Evolutionary conservation across 2,329 filamentous ascomycete species (phyloP).

Genomic region (Ophiostoma sp.): DNA sequence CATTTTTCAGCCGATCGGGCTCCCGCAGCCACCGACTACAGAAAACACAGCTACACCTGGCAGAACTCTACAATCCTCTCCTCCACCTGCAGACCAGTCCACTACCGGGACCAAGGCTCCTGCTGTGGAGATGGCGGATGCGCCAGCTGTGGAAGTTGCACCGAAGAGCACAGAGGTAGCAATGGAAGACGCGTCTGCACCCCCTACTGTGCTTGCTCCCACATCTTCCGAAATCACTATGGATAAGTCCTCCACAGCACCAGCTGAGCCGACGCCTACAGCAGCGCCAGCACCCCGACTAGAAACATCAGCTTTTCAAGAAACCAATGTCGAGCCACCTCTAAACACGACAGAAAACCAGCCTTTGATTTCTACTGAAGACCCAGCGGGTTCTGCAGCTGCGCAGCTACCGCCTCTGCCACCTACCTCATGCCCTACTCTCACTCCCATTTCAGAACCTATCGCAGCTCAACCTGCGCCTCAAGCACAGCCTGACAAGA

Average conservation of each 20-base stretch:
- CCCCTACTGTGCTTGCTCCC: neutral
- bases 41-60: neutral
- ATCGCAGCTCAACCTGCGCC: neutral
- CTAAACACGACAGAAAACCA: neutral
- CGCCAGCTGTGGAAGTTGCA: neutral
- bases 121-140: constrained; percentile 15
- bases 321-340: neutral
- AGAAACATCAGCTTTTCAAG: neutral
- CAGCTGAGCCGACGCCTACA: neutral
- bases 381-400: too few species aligned
- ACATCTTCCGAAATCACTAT: neutral
- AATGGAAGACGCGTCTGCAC: neutral
- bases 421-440: neutral
- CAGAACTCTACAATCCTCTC: neutral
- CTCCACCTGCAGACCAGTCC: neutral
- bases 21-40: neutral
- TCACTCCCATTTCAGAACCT: neutral
- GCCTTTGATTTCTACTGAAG: neutral
- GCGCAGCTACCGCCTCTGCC: too few species aligned
- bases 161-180: neutral
- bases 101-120: neutral
- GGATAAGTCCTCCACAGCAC: neutral
- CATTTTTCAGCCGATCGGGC: constrained; percentile 23
- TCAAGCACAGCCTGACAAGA: neutral
- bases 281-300: neutral